phyloP scores from a whole-genome alignment of 192 early-diverging fungal genomes.

The Coemansia sp. region DNA sequence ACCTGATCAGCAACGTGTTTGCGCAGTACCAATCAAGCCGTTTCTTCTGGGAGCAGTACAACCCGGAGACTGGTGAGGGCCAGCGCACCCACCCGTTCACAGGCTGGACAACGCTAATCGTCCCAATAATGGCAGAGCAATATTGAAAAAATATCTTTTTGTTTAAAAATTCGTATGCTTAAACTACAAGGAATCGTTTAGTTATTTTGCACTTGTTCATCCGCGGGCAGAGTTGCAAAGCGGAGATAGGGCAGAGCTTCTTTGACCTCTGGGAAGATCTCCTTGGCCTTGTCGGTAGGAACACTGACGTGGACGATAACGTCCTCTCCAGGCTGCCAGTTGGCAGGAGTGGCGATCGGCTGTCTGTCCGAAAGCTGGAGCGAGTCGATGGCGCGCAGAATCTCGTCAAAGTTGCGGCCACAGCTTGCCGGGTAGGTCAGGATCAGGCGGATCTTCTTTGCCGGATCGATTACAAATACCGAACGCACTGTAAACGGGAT shows the following conservation, averaged over 20 bases:
- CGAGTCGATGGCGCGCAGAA: conserved; percentile 90
- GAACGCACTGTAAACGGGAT: conserved; percentile 94
- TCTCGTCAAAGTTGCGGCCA: conserved; percentile 96
- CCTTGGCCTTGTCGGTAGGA: conserved; percentile 76
- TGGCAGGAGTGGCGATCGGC: conserved; percentile 90
- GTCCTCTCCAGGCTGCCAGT: conserved; percentile 85
- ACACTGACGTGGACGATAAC: conserved; percentile 91
- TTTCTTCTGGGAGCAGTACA: conserved; percentile 94
- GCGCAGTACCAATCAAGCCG: conserved; percentile 73
- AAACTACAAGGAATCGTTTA: background rate
- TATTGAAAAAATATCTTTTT: conserved; percentile 47
- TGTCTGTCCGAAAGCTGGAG: conserved; percentile 87
- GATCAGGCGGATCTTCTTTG: conserved; percentile 84
- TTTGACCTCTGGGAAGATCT: conserved; percentile 78
- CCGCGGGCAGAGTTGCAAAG: conserved; percentile 39
- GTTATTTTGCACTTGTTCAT: conserved; percentile 8
- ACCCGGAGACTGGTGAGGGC: conserved; percentile 67
- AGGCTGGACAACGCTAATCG: conserved; percentile 85
- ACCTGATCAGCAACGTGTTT: conserved; percentile 73
- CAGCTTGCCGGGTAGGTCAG: conserved; percentile 91
- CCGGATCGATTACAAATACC: conserved; percentile 94
- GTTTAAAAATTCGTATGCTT: background rate
- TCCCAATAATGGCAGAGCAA: conserved; percentile 82
- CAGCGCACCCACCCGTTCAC: conserved; percentile 91
- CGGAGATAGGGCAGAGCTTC: conserved; percentile 86